phyloP scores from a whole-genome alignment of 805 yeast genomes.

The Cyberlindnera maritima region DNA sequence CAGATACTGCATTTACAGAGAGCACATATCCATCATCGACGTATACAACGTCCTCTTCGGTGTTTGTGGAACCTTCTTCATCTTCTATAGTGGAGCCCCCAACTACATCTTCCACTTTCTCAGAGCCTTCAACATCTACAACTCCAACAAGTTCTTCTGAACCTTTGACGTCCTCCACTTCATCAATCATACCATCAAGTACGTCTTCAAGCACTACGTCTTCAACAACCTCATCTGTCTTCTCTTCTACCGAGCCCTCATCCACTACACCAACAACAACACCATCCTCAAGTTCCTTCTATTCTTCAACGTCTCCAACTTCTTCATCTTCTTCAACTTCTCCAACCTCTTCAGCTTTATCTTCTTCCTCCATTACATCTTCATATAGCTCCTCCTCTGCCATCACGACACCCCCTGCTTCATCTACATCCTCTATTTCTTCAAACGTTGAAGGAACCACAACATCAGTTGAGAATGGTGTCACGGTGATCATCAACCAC shows the following conservation, averaged over 20 bases:
- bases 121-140: too few species aligned
- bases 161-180: not conserved
- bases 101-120: not conserved
- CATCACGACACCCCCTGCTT: too few species aligned
- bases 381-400: conserved; percentile 4
- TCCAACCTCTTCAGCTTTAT: conserved; percentile 9
- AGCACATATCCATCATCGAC: too few species aligned
- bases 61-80: not conserved
- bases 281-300: conserved; percentile 2
- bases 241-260: conserved; percentile 5
- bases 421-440: conserved; percentile 14
- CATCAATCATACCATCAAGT: not conserved
- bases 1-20: too few species aligned
- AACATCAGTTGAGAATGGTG: conserved; percentile 14
- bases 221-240: conserved; percentile 1
- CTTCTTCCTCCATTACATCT: conserved; percentile 3
- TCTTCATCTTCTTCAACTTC: conserved; percentile 2
- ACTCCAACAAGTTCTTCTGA: not conserved
- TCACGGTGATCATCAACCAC: conserved; percentile 20
- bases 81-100: not conserved
- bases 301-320: conserved; percentile 3
- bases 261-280: conserved; percentile 7
- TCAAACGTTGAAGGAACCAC: conserved; percentile 4
- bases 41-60: not conserved
- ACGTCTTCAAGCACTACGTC: not conserved